These are phyloP conservation scores for Monosporascus ibericus DNA, from an alignment of 2,329 filamentous ascomycete genomes.

Conservation along the genomic window DNA sequence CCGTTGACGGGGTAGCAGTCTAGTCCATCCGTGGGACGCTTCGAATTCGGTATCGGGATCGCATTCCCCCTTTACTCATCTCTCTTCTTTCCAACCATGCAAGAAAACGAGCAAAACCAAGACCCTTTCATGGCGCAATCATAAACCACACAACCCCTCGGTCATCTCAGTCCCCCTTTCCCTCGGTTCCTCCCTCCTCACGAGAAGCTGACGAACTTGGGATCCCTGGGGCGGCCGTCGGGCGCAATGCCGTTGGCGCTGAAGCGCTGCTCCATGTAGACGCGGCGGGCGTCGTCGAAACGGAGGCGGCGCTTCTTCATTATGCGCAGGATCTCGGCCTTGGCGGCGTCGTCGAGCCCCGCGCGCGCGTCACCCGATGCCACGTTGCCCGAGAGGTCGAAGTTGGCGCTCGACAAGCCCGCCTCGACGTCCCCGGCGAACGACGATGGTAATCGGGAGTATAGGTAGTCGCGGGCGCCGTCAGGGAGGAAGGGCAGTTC, in stretches of 20 bases:
- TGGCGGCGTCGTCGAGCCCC: slow-evolving; percentile 74
- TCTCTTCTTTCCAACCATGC: no score
- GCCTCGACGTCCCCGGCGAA: slow-evolving; percentile 85
- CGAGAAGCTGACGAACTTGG: slow-evolving; percentile 93
- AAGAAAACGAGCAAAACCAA: no score
- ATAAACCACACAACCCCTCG: background rate
- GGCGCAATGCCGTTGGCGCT: slow-evolving; percentile 80
- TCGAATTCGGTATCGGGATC: no score
- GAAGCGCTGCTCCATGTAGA: slow-evolving; percentile 82
- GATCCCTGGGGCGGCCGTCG: slow-evolving; percentile 82
- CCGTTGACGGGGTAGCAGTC: no score
- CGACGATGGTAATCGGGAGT: slow-evolving; percentile 67
- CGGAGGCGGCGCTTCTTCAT: slow-evolving; percentile 80
- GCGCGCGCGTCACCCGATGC: slow-evolving; percentile 70
- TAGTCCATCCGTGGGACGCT: no score
- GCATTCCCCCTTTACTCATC: no score
- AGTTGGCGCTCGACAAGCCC: slow-evolving; percentile 75
- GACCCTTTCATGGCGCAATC: no score
- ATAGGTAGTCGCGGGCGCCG: slow-evolving; percentile 55
- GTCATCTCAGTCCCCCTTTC: background rate
- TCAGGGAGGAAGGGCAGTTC: slow-evolving; percentile 45
- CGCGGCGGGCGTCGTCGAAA: slow-evolving; percentile 86
- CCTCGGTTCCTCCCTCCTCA: slow-evolving; percentile 28
- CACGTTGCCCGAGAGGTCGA: slow-evolving; percentile 78
- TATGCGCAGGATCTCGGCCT: slow-evolving; percentile 76